These are phyloP conservation scores for Toxoplasma gondii DNA, from an alignment of 169 alveolate genomes.

Conservation along the genomic window DNA sequence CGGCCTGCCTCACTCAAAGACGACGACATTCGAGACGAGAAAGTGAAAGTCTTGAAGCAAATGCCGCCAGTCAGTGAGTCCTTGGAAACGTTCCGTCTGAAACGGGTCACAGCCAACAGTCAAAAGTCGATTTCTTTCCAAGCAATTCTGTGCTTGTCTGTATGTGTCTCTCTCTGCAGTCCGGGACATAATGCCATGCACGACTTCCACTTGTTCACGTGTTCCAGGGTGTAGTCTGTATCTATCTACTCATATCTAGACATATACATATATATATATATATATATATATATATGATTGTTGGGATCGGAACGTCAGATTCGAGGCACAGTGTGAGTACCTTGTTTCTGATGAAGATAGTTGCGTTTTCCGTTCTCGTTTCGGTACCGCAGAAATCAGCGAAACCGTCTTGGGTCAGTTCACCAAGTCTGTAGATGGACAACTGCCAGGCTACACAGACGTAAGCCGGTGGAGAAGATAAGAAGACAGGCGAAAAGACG, in stretches of 20 bases:
- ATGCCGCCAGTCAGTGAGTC: constrained; percentile 71
- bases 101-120: too few species aligned
- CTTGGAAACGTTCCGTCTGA: too few species aligned
- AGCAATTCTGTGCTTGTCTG: too few species aligned
- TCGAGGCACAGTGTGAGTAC: neutral
- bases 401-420: constrained; percentile 78
- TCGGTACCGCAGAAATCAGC: constrained; percentile 54
- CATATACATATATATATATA: neutral
- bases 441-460: constrained; percentile 62
- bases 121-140: too few species aligned
- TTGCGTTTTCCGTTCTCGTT: neutral
- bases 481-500: neutral
- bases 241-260: neutral
- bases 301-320: neutral
- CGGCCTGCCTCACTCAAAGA: constrained; percentile 74
- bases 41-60: constrained; percentile 75
- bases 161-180: too few species aligned
- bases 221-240: too few species aligned
- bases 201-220: too few species aligned
- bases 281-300: neutral
- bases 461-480: neutral
- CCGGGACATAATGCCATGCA: too few species aligned
- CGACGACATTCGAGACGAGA: constrained; percentile 76
- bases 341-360: neutral
- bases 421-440: constrained; percentile 69